Base-by-base conservation (phyloP, 164 flowering plant genomes). In the Saururus chinensis region DNA sequence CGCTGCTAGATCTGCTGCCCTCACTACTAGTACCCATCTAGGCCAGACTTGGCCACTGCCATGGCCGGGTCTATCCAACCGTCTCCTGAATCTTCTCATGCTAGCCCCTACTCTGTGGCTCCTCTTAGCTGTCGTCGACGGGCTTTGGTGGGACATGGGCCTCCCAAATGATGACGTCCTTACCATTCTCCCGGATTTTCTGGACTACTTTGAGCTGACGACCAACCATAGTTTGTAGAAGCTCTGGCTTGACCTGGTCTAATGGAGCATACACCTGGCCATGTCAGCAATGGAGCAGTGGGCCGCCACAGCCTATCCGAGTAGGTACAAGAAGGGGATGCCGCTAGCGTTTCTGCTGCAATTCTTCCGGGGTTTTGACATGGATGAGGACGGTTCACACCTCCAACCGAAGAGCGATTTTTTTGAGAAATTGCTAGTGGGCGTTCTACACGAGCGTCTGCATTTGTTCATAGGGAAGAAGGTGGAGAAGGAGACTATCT, bases 341-440 rank as follows among this genome's bases (percentile, higher is more conserved):
- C 77, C 79, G 0, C 66, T 84, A 16, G 76, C 69, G 1, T 93
- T 82, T 60, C 82, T 90, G 14, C 53, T 85, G 71, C 75, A 84
- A 52, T 84, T 74, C 61, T 79, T 97, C 0, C 77, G 63, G 53
- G 95, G 95, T 40, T 84, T 83, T 68, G 88, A 82, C 73, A 67
- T 90, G 81, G 82, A 88, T 65, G 96, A 88, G 68, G 75, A 87
- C 70, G 93, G 84, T 1, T 63, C 57, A 19, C 87, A 90, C 77
- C 74, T 91, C 40, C 30, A 70, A 0, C 74, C 86, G 0, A 73
- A 66, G 7, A 77, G 85, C 56, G 95, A 91, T 79, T 84, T 85
- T 58, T 83, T 90, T 0, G 99, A 95, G 72, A 88, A 80, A 64
- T 95, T 92, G 93, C 73, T 77, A 0, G 93, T 82, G 25, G 91